Base-by-base conservation (phyloP, 2,329 filamentous ascomycete species). In the Keithomyces neogunnii region DNA sequence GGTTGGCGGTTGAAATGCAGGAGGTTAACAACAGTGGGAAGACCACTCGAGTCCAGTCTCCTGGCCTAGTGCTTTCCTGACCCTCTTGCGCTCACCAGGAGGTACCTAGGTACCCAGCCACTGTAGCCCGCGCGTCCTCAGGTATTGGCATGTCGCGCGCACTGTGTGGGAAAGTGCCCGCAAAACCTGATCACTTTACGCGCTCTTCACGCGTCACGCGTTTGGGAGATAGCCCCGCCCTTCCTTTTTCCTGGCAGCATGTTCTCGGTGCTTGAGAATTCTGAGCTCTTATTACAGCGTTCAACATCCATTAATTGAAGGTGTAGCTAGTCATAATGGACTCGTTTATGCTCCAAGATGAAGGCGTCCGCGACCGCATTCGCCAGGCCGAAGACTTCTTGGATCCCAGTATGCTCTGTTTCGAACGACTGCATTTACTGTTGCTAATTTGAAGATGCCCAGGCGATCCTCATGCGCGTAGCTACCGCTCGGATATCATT, bases 351-450 rank as follows among this genome's bases (percentile, higher is more conserved):
- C 81, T 95, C 62, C 82, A 86, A 69, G 91, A 96, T 77, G 88
- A 93, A 70, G 89, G 86, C 58, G 84, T 86, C 61, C 81, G 83
- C 61, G 85, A 95, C 73, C 88, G 90, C 62, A 82, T 96, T 67
- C 86, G 89, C 62, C 82, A 86, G 57, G 90, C 89, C n/a, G 81
- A 86, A 62, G 91, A 96, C 68, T 96, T 97, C 64, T 82, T 97
- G 43, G 92, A 96, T 74, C 92, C 92, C 55, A 85, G 90, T 96
- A 80, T 63, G 85, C 7, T 28, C 8, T 11, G 5, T 11, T 44
- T 30, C 19, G 10, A 29, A 10, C 10, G 4, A n/a, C 39, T 42
- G 26, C 26, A 7, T 26, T 26, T 26, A 29, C 6, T 42, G 6
- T 10, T 13, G 4, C 39, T 48, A 7, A 42, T 29, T 11, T 42